Conservation (phyloP, 306 rosid species). For the Oemleria cerasiformis region DNA sequence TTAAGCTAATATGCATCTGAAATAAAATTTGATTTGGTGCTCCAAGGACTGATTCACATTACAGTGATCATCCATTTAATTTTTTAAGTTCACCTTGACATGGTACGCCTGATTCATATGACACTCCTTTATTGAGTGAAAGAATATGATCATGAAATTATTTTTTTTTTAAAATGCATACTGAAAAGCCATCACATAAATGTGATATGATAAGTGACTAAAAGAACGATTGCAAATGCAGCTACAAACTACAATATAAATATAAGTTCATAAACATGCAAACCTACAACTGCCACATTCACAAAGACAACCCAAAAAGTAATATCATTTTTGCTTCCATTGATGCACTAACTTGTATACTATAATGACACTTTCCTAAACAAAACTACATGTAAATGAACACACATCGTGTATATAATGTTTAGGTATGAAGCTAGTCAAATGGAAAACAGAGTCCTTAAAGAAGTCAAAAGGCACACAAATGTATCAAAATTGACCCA, state of each 20-base stretch:
- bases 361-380: background rate
- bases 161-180: background rate
- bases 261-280: background rate
- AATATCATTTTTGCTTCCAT: background rate
- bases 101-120: background rate
- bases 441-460: background rate
- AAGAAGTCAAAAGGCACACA: background rate
- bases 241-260: background rate
- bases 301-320: too few relatives aligned
- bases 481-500: constrained; percentile 5
- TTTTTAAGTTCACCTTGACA: background rate
- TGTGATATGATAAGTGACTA: background rate
- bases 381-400: background rate
- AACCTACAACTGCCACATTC: background rate
- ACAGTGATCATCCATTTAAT: background rate
- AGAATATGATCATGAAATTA: background rate
- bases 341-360: background rate
- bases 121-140: background rate
- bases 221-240: background rate
- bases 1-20: background rate
- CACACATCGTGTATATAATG: background rate
- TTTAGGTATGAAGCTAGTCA: background rate
- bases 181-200: background rate
- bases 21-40: background rate
- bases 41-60: background rate